A percentile compares a stretch with the other conserved stretches of the same genome.
phyloP scores from a whole-genome alignment of 2,329 filamentous ascomycete species.

The Dothiorella sarmentorum region DNA sequence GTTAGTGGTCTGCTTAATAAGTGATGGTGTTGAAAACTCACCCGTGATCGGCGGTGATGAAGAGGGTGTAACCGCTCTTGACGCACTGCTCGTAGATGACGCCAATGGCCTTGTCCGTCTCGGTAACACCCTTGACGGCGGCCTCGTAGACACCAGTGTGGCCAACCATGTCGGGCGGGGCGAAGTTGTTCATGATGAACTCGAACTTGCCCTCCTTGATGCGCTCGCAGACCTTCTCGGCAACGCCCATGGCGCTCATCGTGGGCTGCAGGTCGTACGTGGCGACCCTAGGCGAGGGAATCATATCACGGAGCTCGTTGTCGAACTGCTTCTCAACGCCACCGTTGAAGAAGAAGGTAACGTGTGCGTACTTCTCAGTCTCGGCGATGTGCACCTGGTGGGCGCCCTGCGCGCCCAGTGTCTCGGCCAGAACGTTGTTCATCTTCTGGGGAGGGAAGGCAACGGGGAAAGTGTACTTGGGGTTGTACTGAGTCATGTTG shows the following conservation, averaged over 20 bases:
- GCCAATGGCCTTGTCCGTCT: constrained; percentile 92
- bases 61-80: constrained; percentile 86
- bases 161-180: constrained; percentile 97
- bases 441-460: constrained; percentile 94
- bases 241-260: constrained; percentile 91
- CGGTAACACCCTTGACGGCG: constrained; percentile 75
- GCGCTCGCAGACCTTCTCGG: constrained; percentile 83
- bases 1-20: not conserved
- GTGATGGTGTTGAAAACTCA: constrained; percentile 39
- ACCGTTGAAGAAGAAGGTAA: constrained; percentile 99
- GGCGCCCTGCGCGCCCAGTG: constrained; percentile 81
- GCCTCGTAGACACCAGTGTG: constrained; percentile 98
- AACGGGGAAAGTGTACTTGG: constrained; percentile 84
- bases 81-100: constrained; percentile 91
- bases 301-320: constrained; percentile 87
- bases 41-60: constrained; percentile 95
- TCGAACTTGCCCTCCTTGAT: constrained; percentile 82
- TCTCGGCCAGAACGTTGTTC: constrained; percentile 98
- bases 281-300: constrained; percentile 88
- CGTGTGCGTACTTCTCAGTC: constrained; percentile 99
- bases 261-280: constrained; percentile 94
- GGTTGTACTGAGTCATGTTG: constrained; percentile 99
- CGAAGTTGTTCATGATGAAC: constrained; percentile 99
- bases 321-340: constrained; percentile 96
- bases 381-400: constrained; percentile 96